Evolutionary conservation across 352 stramenopile genomes (phyloP).

Genomic region (Saprolegnia parasitica): DNA sequence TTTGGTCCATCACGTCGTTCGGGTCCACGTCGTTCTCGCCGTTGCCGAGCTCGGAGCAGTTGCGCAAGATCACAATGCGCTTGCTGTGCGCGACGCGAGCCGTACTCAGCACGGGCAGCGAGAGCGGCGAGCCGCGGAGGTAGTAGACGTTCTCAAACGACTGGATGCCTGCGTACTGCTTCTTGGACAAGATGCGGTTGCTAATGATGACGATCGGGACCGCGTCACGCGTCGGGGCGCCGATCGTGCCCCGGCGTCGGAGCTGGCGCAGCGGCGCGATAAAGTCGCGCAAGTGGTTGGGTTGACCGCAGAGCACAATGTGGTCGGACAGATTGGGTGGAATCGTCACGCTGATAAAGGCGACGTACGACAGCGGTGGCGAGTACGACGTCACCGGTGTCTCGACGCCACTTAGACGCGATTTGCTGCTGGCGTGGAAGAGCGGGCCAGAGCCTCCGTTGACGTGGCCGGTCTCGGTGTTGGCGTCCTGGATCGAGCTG

Average conservation of each 20-base stretch:
- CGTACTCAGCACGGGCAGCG: conserved; percentile 49
- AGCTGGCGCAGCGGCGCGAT: conserved; percentile 49
- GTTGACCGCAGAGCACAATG: conserved; percentile 62
- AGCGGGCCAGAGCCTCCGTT: too few relatives aligned
- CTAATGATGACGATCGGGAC: conserved; percentile 25
- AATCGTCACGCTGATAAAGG: too few relatives aligned
- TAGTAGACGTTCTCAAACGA: conserved; percentile 45
- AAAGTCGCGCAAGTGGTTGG: conserved; percentile 54
- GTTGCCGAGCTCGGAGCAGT: conserved; percentile 43
- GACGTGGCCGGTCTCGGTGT: too few relatives aligned
- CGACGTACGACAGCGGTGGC: too few relatives aligned
- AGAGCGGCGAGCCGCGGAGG: conserved; percentile 59
- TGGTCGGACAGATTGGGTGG: too few relatives aligned
- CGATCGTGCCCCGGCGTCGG: conserved; percentile 30
- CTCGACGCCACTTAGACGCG: too few relatives aligned
- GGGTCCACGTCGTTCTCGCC: not conserved
- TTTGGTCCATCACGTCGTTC: conserved; percentile 49
- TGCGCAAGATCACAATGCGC: conserved; percentile 63
- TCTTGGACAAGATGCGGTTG: conserved; percentile 13
- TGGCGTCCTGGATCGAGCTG: too few relatives aligned
- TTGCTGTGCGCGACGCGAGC: conserved; percentile 50
- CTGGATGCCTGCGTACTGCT: conserved; percentile 19
- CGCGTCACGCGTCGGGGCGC: not conserved
- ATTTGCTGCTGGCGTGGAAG: too few relatives aligned
- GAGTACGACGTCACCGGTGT: too few relatives aligned